Percentiles rank a stretch among this genome's conserved stretches.
Conservation (phyloP, 2,329 filamentous ascomycete genomes). For the Neofusicoccum umdonicola region DNA sequence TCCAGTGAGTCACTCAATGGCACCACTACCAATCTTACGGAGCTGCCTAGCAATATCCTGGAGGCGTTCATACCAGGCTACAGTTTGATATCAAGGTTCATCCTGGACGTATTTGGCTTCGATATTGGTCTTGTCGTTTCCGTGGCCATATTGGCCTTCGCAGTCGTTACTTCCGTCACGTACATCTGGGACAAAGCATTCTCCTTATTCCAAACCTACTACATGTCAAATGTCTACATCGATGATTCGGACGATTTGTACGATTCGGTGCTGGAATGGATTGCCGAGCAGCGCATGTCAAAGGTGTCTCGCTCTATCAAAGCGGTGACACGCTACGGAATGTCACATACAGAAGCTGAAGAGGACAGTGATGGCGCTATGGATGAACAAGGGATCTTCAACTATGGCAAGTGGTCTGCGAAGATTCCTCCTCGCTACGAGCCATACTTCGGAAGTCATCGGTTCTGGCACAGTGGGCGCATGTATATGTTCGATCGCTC, state of each 20-base stretch:
- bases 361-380: conserved; percentile 36
- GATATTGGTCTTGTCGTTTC: conserved; percentile 50
- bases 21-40: conserved; percentile 23
- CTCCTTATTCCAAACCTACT: conserved; percentile 33
- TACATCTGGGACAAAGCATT: conserved; percentile 36
- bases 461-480: conserved; percentile 43
- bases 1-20: conserved; percentile 14
- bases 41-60: conserved; percentile 47
- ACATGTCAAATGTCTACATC: conserved; percentile 44
- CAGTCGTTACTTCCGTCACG: conserved; percentile 35
- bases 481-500: conserved; percentile 42
- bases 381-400: conserved; percentile 45
- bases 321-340: conserved; percentile 40
- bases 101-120: conserved; percentile 43
- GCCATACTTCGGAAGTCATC: conserved; percentile 47
- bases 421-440: conserved; percentile 50
- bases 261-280: conserved; percentile 43
- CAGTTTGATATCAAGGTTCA: conserved; percentile 45
- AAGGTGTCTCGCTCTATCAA: conserved; percentile 37
- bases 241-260: conserved; percentile 47
- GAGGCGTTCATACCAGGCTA: conserved; percentile 53
- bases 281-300: conserved; percentile 40
- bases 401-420: conserved; percentile 50
- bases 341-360: conserved; percentile 32
- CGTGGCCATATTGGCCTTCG: conserved; percentile 42